These are phyloP conservation scores for Alternaria brassicicola DNA, from an alignment of 2,329 filamentous ascomycete genomes.

Conservation along the genomic window DNA sequence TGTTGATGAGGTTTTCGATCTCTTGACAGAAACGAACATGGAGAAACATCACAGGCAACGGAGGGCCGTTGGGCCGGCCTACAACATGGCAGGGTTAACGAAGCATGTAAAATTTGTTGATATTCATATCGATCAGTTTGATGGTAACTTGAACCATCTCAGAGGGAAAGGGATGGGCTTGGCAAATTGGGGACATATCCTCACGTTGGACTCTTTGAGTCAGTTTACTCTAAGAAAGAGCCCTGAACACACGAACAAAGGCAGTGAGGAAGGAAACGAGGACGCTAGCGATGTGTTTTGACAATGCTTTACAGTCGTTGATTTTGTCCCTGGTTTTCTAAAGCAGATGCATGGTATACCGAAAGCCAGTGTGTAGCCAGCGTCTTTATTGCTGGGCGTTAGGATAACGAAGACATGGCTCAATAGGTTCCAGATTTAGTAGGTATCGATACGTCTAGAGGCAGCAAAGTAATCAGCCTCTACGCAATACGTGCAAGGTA, in stretches of 20 bases:
- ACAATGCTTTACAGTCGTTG: background rate
- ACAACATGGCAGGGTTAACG: background rate
- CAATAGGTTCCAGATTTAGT: background rate
- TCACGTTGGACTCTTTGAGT: background rate
- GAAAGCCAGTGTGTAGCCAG: background rate
- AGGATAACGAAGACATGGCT: background rate
- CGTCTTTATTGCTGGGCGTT: background rate
- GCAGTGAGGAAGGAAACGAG: background rate
- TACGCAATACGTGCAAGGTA: background rate
- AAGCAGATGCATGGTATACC: background rate
- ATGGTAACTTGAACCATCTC: background rate
- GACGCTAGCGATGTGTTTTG: background rate
- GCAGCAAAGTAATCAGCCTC: background rate
- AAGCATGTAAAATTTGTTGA: background rate
- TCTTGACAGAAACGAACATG: background rate
- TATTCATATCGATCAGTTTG: background rate
- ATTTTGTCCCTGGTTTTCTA: background rate
- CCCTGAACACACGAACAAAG: background rate
- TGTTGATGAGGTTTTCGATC: background rate
- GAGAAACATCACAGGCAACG: background rate
- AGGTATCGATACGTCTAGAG: fast-evolving
- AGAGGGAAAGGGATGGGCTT: background rate
- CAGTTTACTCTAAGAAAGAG: background rate
- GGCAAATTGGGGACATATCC: background rate
- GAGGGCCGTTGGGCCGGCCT: background rate